phyloP scores from a whole-genome alignment of 1,139 yeast genomes.

The Wickerhamomyces sp. region DNA sequence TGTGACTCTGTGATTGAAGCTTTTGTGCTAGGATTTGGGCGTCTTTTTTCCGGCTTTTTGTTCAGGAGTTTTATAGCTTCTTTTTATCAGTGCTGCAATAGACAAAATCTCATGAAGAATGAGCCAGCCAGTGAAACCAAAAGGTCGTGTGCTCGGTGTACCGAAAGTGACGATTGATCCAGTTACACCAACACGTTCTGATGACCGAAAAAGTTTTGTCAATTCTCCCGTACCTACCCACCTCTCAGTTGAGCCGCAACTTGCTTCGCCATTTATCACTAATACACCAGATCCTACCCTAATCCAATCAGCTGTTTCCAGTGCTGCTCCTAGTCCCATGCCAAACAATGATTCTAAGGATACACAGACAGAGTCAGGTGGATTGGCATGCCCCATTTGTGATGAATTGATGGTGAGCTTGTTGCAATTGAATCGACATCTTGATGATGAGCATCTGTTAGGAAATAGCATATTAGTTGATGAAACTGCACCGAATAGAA shows the following conservation, averaged over 20 bases:
- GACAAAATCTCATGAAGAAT: neutral
- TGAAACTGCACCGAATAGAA: neutral
- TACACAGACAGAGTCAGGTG: slow-evolving; percentile 11
- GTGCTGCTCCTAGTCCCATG: neutral
- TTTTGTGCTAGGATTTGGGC: too few species aligned
- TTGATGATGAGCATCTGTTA: slow-evolving; percentile 62
- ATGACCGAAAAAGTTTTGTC: too few species aligned
- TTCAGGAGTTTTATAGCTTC: neutral
- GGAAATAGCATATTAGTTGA: neutral
- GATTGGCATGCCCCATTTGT: slow-evolving; percentile 65
- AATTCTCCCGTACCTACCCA: too few species aligned
- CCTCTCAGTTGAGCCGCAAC: too few species aligned
- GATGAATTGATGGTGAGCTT: slow-evolving; percentile 53
- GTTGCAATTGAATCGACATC: slow-evolving; percentile 59
- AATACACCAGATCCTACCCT: slow-evolving; percentile 15
- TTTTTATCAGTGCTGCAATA: too few species aligned
- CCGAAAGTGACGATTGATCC: slow-evolving; percentile 9
- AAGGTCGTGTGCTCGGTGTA: slow-evolving; percentile 7
- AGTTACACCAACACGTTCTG: neutral
- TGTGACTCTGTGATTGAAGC: too few species aligned
- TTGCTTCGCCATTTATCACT: slow-evolving; percentile 1
- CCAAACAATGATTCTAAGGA: neutral
- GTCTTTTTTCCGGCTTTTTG: too few species aligned
- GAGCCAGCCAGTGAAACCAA: slow-evolving; percentile 1
- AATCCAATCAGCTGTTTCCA: slow-evolving; percentile 12